These are phyloP conservation scores for Blastobotrys malaysiensis DNA, from an alignment of 1,139 yeast genomes.

Conservation along the genomic window DNA sequence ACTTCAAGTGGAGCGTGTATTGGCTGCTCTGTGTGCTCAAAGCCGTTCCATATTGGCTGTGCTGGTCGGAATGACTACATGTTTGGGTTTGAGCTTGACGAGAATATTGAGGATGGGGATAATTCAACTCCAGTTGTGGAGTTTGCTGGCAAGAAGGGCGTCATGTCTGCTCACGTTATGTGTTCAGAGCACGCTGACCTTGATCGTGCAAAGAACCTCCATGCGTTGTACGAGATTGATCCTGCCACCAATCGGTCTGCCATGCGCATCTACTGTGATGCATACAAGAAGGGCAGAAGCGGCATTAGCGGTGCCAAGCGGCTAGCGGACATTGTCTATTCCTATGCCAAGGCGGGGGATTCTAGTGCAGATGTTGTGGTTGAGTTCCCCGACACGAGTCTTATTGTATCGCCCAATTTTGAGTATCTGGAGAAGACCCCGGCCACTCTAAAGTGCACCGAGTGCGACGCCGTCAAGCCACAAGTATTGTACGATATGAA, in stretches of 20 bases:
- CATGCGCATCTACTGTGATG: conserved; percentile 29
- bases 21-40: conserved; percentile 41
- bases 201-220: conserved; percentile 12
- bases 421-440: background rate
- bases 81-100: conserved; percentile 32
- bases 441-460: background rate
- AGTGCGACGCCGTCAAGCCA: background rate
- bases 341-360: background rate
- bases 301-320: conserved; percentile 23
- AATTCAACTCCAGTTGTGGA: conserved; percentile 23
- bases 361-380: background rate
- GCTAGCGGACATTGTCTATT: conserved; percentile 14
- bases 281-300: conserved; percentile 23
- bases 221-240: conserved; percentile 25
- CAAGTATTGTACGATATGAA: background rate
- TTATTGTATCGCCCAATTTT: background rate
- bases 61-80: conserved; percentile 38
- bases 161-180: conserved; percentile 30
- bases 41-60: conserved; percentile 58
- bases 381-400: background rate
- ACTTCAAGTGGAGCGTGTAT: conserved; percentile 40
- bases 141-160: conserved; percentile 36
- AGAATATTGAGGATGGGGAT: background rate
- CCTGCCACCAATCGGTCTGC: conserved; percentile 24
- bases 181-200: conserved; percentile 27